Evolutionary conservation across 2,329 filamentous ascomycete genomes (phyloP), one percentile per base, ranked within the genome.

Genomic region (Colletotrichum tropicale): DNA sequence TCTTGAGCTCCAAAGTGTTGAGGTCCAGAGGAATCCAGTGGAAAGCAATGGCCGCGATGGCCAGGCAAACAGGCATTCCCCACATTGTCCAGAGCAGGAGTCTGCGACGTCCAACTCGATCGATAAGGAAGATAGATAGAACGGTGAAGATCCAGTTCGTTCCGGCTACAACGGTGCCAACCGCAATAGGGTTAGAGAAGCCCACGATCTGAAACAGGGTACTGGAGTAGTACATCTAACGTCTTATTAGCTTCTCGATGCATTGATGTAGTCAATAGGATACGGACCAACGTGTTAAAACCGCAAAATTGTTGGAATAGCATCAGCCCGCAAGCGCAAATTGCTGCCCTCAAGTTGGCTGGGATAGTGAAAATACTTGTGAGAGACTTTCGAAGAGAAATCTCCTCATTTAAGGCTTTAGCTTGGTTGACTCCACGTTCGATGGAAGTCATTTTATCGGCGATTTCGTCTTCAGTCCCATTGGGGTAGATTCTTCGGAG

Each of bases 111-210:
- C 88, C 88, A 26, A 86, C 80, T 5, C 81, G 82, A 76, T 90
- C 88, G 9, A 89, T 85, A 30, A 88, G 78, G 72, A 88, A 81
- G 36, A 89, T 82, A 66, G 89, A 89, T 52, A 89, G 82, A 73
- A 84, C 83, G 0, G 88, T 88, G 80, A 90, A 88, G 69, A 90
- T 80, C 77, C 89, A 89, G 72, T 88, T 88, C 13, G 87, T 87
- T 4, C 82, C 86, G 4, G 85, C 86, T 55, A 88, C 83, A 68
- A 86, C 82, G 18, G 83, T 83, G 6, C 84, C 84, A 4, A 89
- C 87, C 1, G 86, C 87, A 1, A 85, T 83, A 0, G 86, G 83
- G 60, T 87, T 86, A 21, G 81, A 79, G 56, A 80, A 80, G 15
- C 79, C 78, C 10, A 79, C 78, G 30, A 79, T 79, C 21, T 77